Base-by-base conservation (phyloP, 495 filamentous ascomycete species). In the Neurospora sp. region DNA sequence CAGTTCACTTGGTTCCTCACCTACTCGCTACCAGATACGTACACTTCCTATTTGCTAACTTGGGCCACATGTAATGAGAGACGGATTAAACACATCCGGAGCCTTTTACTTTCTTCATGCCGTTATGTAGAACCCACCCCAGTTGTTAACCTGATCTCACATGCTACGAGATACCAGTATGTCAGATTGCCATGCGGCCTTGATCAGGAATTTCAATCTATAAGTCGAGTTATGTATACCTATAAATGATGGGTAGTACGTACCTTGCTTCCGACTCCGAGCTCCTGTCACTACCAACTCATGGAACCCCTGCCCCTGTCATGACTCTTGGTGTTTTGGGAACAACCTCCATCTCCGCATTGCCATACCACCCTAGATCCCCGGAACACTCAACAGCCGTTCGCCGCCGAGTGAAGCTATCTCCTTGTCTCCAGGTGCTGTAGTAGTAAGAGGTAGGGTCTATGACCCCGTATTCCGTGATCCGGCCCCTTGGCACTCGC, bases 301-400 rank as follows among this genome's bases (percentile, higher is more conserved):
- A 18, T n/a, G 54, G 31, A 14, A 31, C 31, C 35, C 44, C 44
- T 44, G 54, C 27, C 70, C 23, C 5, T 44, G 54, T 62, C 27
- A 31, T 42, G 12, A 35, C 54, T 31, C 20, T 27, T 4, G 42
- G 23, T 62, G 54, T 31, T 62, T 62, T 35, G 14, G 54, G 54
- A 62, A 16, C 54, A 14, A 62, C 12, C 54, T 12, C 46, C 10
- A 27, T 54, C 20, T 54, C 46, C 46, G 54, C 54, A 62, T 16
- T 16, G 12, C 31, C 14, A 41, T 75, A 74, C 54, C 46, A 73
- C 76, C 73, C 78, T 77, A 78, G 79, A 75, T 75, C 75, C 74
- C 54, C 80, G 80, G 80, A 81, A 81, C 71, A 74, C 70, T 69
- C 74, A 77, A 72, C 70, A 81, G 77, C 80, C 80, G 79, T 79